Evolutionary conservation across 495 filamentous ascomycete genomes (phyloP), one percentile per base, ranked within the genome.

Genomic region (Lasiosphaeriaceae sp.): DNA sequence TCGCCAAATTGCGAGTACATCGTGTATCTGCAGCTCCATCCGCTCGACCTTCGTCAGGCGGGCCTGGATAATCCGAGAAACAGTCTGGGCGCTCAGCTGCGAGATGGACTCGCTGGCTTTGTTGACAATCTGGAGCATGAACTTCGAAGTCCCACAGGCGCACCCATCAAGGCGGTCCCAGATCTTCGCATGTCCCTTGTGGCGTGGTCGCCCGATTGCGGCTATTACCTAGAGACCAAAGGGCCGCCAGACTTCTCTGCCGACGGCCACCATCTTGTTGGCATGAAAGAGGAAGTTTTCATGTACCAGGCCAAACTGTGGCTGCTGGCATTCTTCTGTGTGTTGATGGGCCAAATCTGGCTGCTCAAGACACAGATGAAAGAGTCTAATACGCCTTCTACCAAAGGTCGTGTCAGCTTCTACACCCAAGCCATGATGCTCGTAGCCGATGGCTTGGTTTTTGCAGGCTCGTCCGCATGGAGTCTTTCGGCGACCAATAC

Each of bases 341-440:
- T 89, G 3, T 72, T 90, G 45, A 81, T 83, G 60, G 82, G 73
- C 1, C 90, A 97, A 66, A 79, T 96, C 19, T 76, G 82, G 52
- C 73, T 96, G 11, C 79, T 95, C 46, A 83, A 93, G 58, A 74
- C 82, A 46, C 94, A 98, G 72, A 88, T 95, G 74, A 93, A 92
- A 68, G 90, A 97, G 61, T 84, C 92, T 3, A 90, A 84, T 31
- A 98, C 94, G 5, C 93, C 94, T n/a, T 97, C 92, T 1, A 98
- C 93, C 0, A 77, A 90, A 44, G 93, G 90, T 60, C 83, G 94
- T 16, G 82, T 97, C 67, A 96, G 93, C 74, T 90, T 96, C 70
- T 92, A 87, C 69, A 93, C 90, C 0, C 83, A 92, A 56, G 82
- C 82, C 50, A 84, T 90, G 65, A 90, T 97, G 84, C 77, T 89